phyloP scores from a whole-genome alignment of 129 eudicot species.

The Silybum marianum region DNA sequence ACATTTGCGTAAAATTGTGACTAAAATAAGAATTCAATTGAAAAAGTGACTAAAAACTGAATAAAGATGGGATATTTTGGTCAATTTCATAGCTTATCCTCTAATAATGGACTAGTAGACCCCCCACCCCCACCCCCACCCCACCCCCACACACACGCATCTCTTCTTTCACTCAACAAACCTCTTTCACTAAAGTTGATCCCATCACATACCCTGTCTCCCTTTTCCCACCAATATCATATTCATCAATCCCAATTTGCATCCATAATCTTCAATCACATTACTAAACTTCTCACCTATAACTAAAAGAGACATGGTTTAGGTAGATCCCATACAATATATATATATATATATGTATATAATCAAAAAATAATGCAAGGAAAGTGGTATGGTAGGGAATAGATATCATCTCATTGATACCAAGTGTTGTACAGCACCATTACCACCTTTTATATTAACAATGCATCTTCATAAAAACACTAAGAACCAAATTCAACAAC shows the following conservation, averaged over 20 bases:
- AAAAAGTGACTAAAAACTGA: no score
- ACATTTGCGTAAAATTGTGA: no score
- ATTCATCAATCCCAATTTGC: not conserved
- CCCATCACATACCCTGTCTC: not conserved
- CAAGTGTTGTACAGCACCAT: conserved; percentile 6
- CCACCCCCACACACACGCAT: no score
- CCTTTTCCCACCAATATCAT: not conserved
- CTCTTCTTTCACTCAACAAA: not conserved
- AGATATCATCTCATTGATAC: not conserved
- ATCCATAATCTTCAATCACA: not conserved
- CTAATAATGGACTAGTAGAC: not conserved
- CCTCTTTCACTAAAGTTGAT: not conserved
- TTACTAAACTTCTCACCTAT: not conserved
- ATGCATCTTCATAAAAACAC: conserved; percentile 1
- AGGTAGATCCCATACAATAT: not conserved
- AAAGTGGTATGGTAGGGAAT: conserved; percentile 1
- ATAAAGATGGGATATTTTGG: no score
- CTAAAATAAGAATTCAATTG: no score
- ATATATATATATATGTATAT: no score
- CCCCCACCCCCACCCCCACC: no score
- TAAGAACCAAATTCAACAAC: not conserved
- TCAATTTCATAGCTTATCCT: not conserved
- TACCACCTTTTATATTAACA: not conserved
- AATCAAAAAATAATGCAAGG: not conserved
- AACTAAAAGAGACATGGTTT: not conserved